Evolutionary conservation across 1,284 basidiomycete genomes (phyloP), one percentile per base, ranked within the genome.

Genomic region (Heterobasidion irregulare): DNA sequence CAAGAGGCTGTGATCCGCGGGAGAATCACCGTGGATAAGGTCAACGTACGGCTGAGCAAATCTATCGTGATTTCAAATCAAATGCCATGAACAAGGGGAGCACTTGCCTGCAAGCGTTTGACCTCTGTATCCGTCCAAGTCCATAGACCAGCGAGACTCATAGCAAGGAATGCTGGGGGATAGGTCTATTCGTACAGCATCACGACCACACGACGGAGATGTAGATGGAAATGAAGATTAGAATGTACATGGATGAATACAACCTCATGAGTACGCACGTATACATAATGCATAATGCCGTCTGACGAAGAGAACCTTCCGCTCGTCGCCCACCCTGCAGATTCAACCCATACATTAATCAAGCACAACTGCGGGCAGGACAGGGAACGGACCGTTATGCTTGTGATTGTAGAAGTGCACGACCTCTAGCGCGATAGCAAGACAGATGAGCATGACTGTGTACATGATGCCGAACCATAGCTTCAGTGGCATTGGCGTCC

Each of bases 1-100:
- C 8, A 80, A 62, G 10, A 80, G 65, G 64, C 75, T 76, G 9
- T 72, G 70, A 52, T 78, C 68, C 2, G 78, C 72, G 0, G 75
- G 75, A 0, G 78, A 74, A 56, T 79, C 72, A 0, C 79, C 78
- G 50, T 77, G 75, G 4, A 75, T 74, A 6, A 81, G 72, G 57
- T 80, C 77, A n/a, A 81, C 72, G 61, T 79, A 80, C 9, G 78
- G 78, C 76, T 79, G n/a, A n/a, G n/a, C n/a, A n/a, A n/a, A n/a
- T n/a, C n/a, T n/a, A n/a, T n/a, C n/a, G n/a, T n/a, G n/a, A n/a
- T n/a, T n/a, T n/a, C n/a, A n/a, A n/a, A n/a, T n/a, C n/a, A n/a
- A n/a, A n/a, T n/a, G n/a, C n/a, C n/a, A n/a, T n/a, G n/a, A n/a
- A n/a, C n/a, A n/a, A n/a, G n/a, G n/a, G n/a, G n/a, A n/a, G n/a